Evolutionary conservation across 208 protist species (phyloP), one percentile per base, ranked within the genome.

Genomic region (Leishmania arabica): DNA sequence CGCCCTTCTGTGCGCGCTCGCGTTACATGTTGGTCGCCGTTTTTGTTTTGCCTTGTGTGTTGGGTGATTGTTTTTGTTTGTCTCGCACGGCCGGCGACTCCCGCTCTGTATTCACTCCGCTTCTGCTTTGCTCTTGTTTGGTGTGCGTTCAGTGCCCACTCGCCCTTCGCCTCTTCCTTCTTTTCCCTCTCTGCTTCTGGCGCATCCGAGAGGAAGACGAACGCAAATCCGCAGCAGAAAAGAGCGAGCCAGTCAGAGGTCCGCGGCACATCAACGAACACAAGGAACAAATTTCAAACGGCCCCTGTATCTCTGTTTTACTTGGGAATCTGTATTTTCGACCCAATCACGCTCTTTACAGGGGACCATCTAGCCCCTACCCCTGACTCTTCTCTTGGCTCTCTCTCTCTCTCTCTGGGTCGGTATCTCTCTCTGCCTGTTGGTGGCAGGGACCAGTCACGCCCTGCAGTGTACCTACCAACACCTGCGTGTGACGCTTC

Each of bases 361-460:
- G 51, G n/a, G 13, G n/a, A 75, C 40, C 49, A 71, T 45, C 56
- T 51, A 56, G 45, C 45, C 37, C 64, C 17, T 40, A 68, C 31
- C n/a, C 2, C 66, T 40, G 42, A 49, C 27, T n/a, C 19, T 15
- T 70, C n/a, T 82, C 77, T 54, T 66, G n/a, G 79, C 62, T 37
- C 62, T 37, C 70, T 77, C 37, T 77, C 37, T 77, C 54, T 80
- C 78, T 64, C 65, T 64, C 68, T 9, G 53, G 13, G 34, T 80
- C 13, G 64, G 31, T 42, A 0, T 64, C 54, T 3, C 37, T 40
- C 27, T 60, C 21, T 58, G n/a, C 78, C 42, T 45, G 11, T 54
- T 72, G 65, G 15, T 54, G 37, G 11, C 37, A 24, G 27, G n/a
- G 19, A 60, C 24, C 13, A 75, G 17, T 19, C 24, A 66, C 64